phyloP scores from a whole-genome alignment of 2,329 filamentous ascomycete species.

The Colletotrichum theobromicola region DNA sequence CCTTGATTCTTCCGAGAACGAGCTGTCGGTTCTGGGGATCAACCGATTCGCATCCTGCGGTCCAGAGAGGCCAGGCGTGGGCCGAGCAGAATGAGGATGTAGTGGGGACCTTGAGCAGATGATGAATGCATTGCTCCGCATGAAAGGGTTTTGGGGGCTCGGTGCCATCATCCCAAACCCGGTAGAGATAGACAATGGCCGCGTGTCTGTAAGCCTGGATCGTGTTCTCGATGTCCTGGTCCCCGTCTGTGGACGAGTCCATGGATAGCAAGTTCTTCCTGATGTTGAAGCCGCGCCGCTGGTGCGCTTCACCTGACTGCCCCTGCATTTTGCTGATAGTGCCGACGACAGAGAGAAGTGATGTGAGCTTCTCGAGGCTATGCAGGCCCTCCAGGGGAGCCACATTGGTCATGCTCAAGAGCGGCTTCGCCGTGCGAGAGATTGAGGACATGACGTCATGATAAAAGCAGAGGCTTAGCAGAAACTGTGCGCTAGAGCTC shows the following conservation, averaged over 20 bases:
- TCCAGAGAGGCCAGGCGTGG: constrained; percentile 37
- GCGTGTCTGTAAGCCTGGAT: constrained; percentile 34
- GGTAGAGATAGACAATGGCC: constrained; percentile 34
- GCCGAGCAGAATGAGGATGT: constrained; percentile 31
- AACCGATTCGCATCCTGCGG: constrained; percentile 35
- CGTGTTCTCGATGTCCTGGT: constrained; percentile 27
- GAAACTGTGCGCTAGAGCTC: constrained; percentile 29
- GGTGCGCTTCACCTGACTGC: constrained; percentile 8
- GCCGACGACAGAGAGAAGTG: constrained; percentile 26
- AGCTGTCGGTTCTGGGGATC: constrained; percentile 25
- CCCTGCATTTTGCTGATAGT: constrained; percentile 30
- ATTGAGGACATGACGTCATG: constrained; percentile 35
- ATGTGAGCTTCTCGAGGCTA: constrained; percentile 25
- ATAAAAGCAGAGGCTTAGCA: constrained; percentile 33
- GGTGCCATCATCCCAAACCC: constrained; percentile 30
- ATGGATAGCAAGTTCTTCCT: not conserved
- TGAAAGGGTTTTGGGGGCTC: constrained; percentile 23
- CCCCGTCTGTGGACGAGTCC: not conserved
- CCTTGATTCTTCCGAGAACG: constrained; percentile 27
- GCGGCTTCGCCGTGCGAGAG: constrained; percentile 27
- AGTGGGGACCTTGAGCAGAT: constrained; percentile 29
- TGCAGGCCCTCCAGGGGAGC: constrained; percentile 25
- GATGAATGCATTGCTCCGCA: constrained; percentile 28
- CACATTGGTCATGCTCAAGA: constrained; percentile 27
- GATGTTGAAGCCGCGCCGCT: not conserved